Conservation (phyloP, 345 rosid species). For the Reutealis trisperma region DNA sequence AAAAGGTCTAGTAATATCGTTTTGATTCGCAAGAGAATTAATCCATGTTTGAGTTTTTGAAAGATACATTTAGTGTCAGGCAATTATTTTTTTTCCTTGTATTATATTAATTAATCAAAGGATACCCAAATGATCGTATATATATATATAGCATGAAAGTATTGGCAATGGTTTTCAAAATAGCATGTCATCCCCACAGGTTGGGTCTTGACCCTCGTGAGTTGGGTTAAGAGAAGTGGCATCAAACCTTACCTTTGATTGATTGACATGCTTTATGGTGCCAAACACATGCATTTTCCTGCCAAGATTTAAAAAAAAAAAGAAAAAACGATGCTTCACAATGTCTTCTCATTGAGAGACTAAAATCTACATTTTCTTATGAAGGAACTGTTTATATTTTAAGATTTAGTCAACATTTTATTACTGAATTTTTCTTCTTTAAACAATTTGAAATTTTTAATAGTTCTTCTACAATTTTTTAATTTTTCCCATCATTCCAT, state of each 20-base stretch:
- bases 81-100: too few relatives aligned
- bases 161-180: too few relatives aligned
- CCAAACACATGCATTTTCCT: constrained; percentile 6
- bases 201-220: constrained; percentile 15
- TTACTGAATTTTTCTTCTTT: neutral
- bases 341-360: neutral
- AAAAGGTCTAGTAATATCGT: too few relatives aligned
- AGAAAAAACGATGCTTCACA: neutral
- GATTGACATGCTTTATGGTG: constrained; percentile 6
- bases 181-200: neutral
- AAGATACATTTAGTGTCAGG: too few relatives aligned
- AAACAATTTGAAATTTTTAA: neutral
- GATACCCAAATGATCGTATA: too few relatives aligned
- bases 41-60: too few relatives aligned
- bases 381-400: neutral
- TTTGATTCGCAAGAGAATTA: too few relatives aligned
- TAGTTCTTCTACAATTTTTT: neutral
- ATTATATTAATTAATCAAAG: too few relatives aligned
- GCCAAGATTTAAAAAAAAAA: constrained; percentile 21
- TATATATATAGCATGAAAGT: neutral
- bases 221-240: constrained; percentile 25
- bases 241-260: constrained; percentile 12
- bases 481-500: neutral
- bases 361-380: neutral
- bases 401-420: neutral